Evolutionary conservation across 208 protist species (phyloP).

Genomic region (Phytomonas sp.): DNA sequence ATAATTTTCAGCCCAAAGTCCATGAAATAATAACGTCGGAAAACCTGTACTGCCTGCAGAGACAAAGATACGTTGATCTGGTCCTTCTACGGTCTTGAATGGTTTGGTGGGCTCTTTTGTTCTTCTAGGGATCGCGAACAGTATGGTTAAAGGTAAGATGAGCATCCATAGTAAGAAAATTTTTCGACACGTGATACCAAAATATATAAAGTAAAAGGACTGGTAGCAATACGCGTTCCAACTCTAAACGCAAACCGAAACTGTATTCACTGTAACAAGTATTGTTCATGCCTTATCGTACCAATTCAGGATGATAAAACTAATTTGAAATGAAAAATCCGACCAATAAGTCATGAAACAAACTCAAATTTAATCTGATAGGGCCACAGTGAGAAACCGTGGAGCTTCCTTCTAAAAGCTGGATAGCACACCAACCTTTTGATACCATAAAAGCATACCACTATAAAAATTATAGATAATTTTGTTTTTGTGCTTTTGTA

Average conservation of each 20-base stretch:
- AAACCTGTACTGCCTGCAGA: neutral
- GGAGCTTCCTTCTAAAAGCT: neutral
- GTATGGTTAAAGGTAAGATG: neutral
- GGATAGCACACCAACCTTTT: neutral
- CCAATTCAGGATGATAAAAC: conserved; percentile 6
- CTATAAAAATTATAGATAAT: too few species aligned
- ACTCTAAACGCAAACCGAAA: neutral
- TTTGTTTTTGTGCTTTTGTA: too few species aligned
- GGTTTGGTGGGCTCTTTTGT: neutral
- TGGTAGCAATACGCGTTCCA: neutral
- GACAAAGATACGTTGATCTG: neutral
- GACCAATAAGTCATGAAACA: neutral
- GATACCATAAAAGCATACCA: neutral
- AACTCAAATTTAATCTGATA: neutral
- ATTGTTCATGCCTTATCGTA: neutral
- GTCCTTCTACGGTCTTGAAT: neutral
- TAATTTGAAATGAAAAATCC: conserved; percentile 1
- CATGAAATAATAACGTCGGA: neutral
- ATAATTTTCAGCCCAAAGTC: neutral
- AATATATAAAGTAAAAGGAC: conserved; percentile 11
- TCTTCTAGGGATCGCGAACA: neutral
- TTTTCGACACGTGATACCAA: neutral
- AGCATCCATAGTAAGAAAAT: neutral
- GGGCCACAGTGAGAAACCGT: neutral
- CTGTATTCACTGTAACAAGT: neutral